Base-by-base conservation (phyloP, 129 eudicot species). In the Pseudognaphalium luteoalbum region DNA sequence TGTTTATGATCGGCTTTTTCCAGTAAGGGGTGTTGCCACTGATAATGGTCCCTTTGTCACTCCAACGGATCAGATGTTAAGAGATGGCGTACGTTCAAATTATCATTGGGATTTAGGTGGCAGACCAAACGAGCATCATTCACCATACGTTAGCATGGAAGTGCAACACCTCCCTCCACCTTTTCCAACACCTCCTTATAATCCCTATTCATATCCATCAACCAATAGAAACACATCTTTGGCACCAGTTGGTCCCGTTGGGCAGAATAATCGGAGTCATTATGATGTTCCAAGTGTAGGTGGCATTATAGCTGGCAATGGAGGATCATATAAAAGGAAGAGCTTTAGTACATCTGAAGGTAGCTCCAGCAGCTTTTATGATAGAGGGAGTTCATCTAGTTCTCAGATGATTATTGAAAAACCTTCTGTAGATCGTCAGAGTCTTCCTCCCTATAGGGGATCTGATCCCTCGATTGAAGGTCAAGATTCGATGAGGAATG, bases 301-400 rank as follows among this genome's bases (percentile, higher is more conserved):
- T 72, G 66, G 65, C 44, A 15, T 21, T 75, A 3, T 58, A 41
- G 62, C 68, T 39, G 75, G 56, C 60, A 54, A 29, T 30, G 70
- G 59, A 68, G 42, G 70, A 47, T 37, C 77, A 37, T 54, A 17
- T 72, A 84, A 84, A 72, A 84, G 87, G 35, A 84, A 80, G 76
- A 16, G 17, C 63, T 50, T 60, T 8, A 20, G 25, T 63, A 33
- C 66, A 50, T 47, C 63, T 15, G 82, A 65, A 67, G 84, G 79
- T 59, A 71, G 84, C 62, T 54, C 82, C 34, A 76, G 76, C 68
- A 59, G 25, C 61, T 84, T 62, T 22, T 76, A 66, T 76, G 56
- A 64, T 30, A 82, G 66, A 25, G 87, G 71, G 61, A 80, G 85
- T 32, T 84, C 85, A 52, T 84, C 82, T 50, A 28, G 82, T 29